Evolutionary conservation across 2,329 filamentous ascomycete genomes (phyloP).

Genomic region (Aspergillus pseudonomiae): DNA sequence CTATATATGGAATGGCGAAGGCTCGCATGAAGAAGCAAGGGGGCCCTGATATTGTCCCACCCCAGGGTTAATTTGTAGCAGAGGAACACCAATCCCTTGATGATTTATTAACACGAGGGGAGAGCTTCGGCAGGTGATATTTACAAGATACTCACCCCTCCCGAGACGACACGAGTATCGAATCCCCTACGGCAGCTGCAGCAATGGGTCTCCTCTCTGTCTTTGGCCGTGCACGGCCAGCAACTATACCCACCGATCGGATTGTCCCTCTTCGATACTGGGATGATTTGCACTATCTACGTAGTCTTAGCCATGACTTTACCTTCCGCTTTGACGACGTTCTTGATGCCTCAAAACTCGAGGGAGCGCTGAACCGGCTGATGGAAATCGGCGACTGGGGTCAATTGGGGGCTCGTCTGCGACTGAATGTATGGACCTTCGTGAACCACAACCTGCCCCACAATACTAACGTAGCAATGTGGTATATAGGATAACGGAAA

Average conservation of each 20-base stretch:
- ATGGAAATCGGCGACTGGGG: constrained; percentile 51
- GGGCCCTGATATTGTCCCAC: not conserved
- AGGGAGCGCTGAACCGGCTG: constrained; percentile 39
- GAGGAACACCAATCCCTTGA: too few species aligned
- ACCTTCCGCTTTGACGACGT: constrained; percentile 52
- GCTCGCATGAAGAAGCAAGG: not conserved
- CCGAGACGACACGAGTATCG: not conserved
- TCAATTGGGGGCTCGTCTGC: constrained; percentile 51
- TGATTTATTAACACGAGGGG: too few species aligned
- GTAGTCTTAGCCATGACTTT: constrained; percentile 12
- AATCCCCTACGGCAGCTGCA: not conserved
- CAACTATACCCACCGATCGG: constrained; percentile 13
- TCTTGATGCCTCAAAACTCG: constrained; percentile 47
- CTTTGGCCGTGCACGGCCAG: constrained; percentile 3
- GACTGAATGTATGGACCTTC: constrained; percentile 40
- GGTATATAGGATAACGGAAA: constrained; percentile 23
- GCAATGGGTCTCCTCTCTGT: not conserved
- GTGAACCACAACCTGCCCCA: not conserved
- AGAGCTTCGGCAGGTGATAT: not conserved
- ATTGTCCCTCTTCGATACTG: constrained; percentile 18
- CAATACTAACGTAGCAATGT: not conserved
- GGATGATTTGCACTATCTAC: constrained; percentile 17
- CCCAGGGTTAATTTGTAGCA: too few species aligned
- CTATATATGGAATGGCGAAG: not conserved
- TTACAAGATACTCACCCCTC: not conserved